Evolutionary conservation across 2,329 filamentous ascomycete species (phyloP), one percentile per base, ranked within the genome.

Genomic region (Beauveria varroae): DNA sequence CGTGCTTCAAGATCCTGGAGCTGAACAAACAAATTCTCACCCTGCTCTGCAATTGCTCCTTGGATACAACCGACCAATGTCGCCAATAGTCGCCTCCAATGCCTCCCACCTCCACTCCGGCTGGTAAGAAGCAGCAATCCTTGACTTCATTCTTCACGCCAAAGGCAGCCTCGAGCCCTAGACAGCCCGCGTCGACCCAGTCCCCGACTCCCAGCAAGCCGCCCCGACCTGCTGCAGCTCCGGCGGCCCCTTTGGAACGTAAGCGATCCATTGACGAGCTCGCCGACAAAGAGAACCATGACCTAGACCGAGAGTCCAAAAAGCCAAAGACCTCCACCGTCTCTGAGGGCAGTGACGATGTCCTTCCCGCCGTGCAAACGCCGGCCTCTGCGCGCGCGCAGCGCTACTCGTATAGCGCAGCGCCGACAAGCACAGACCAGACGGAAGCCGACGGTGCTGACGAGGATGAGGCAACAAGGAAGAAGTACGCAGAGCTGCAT

Each of bases 121-220:
- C 75, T 30, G 76, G 72, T 60, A 89, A 88, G 74, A 90, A 88
- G 68, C 91, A 97, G 70, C 84, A 88, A 66, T 90, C 91, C 1
- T 87, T 97, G 64, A 95, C 91, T 3, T 93, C 86, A 70, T 96
- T 96, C 75, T 96, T 96, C 72, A 83, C 86, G 1, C 85, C 85
- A 16, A 87, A 82, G 65, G 76, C 83, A 14, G 71, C 75, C 69
- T 67, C 77, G 26, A 68, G 73, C n/a, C 69, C 75, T 41, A 68
- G 71, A 51, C 67, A 70, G 51, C 66, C 70, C 64, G 60, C 69
- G 72, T 50, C 41, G 7, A 56, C 20, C 67, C 64, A 54, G 41
- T 65, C 65, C 52, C 65, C 65, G 24, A 64, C 64, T 34, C 67
- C 73, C 54, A 68, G 64, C 28, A 66, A 65, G 54, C 71, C 66